phyloP scores from a whole-genome alignment of 768 basidiomycete species.

The Termitomyces sp. region DNA sequence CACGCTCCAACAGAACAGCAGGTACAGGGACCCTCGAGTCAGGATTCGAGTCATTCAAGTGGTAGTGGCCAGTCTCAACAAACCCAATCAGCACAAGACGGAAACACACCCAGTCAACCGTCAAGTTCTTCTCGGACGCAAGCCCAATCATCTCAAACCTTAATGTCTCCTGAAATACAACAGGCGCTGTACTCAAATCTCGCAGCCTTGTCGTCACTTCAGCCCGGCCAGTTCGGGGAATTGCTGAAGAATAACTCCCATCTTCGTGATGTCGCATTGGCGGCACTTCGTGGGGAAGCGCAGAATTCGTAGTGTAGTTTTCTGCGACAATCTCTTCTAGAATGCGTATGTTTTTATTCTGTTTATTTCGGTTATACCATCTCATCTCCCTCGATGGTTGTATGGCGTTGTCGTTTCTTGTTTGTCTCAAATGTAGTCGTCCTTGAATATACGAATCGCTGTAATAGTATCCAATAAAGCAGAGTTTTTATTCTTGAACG shows the following conservation, averaged over 20 bases:
- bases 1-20: not conserved
- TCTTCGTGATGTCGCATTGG: slow-evolving; percentile 33
- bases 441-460: not conserved
- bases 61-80: not conserved
- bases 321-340: not conserved
- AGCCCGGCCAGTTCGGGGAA: slow-evolving; percentile 35
- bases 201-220: slow-evolving; percentile 29
- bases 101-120: not conserved
- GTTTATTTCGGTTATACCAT: not conserved
- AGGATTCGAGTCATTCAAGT: not conserved
- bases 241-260: slow-evolving; percentile 36
- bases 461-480: not conserved
- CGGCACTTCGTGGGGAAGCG: slow-evolving; percentile 27
- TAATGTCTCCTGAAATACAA: slow-evolving; percentile 9
- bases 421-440: not conserved
- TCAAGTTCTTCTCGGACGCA: not conserved
- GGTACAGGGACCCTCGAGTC: not conserved
- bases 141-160: not conserved
- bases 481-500: not conserved
- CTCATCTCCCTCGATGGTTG: not conserved
- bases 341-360: slow-evolving; percentile 2
- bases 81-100: not conserved
- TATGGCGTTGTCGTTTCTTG: not conserved
- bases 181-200: slow-evolving; percentile 22
- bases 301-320: slow-evolving; percentile 14